Conservation (phyloP, 108 stramenopile genomes). For the Aurantiochytrium sp. region DNA sequence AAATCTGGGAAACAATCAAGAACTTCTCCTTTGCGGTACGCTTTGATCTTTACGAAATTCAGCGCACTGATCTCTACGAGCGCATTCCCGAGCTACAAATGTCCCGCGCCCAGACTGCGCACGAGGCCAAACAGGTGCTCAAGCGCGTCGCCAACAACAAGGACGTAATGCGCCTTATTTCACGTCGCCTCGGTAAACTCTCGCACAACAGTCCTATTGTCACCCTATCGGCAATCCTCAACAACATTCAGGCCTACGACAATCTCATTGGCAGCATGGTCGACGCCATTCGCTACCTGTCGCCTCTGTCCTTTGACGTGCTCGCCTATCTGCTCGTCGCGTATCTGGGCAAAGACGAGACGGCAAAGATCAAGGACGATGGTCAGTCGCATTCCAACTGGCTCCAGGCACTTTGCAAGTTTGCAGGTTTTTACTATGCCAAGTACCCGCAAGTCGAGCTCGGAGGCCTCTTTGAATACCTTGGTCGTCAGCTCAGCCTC, state of each 20-base stretch:
- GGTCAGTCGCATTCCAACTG: conserved; percentile 15
- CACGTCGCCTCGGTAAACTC: conserved; percentile 59
- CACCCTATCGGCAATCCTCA: conserved; percentile 67
- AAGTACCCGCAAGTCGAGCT: conserved; percentile 1
- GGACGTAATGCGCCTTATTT: background rate
- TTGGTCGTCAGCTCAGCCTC: background rate
- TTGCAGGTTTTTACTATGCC: background rate
- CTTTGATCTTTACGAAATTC: background rate
- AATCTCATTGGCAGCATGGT: conserved; percentile 85
- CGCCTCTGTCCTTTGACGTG: conserved; percentile 73
- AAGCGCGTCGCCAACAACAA: conserved; percentile 7
- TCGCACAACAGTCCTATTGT: conserved; percentile 79
- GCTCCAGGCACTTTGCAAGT: conserved; percentile 16
- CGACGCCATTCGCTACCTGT: conserved; percentile 66
- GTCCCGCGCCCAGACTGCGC: background rate
- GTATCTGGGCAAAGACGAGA: conserved; percentile 36
- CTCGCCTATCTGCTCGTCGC: conserved; percentile 66
- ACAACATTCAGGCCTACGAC: conserved; percentile 86
- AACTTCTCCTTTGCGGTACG: background rate
- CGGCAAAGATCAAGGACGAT: background rate
- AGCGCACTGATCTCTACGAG: background rate
- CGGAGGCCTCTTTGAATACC: background rate
- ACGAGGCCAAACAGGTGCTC: background rate
- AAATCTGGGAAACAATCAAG: background rate
- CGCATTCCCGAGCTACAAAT: background rate